Base-by-base conservation (phyloP, 257 asterid species). In the Nicotiana benthamiana region DNA sequence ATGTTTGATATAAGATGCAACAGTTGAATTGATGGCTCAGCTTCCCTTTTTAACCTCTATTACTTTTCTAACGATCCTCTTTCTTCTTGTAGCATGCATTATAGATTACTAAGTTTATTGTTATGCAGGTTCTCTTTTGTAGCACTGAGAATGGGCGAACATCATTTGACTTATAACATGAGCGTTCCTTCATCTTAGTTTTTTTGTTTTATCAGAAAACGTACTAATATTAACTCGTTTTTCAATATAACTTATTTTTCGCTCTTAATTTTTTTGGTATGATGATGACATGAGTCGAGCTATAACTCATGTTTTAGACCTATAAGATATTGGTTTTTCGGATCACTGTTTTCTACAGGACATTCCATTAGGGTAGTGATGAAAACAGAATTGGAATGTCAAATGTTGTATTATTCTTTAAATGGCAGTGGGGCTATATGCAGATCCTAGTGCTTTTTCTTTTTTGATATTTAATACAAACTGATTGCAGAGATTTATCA, bases 91-190 rank as follows among this genome's bases (percentile, higher is more conserved):
- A 36, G 2, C 2, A 40, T 68, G 54, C 6, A 0, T 36, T 67
- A 67, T 67, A 22, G 36, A 10, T n/a, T 67, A n/a, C 75, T 67
- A 53, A 36, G 6, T 67, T 66, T 18, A 67, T 67, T n/a, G 70
- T 36, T 59, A 63, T 85, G 86, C 97, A 94, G 98, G 97, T 96
- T 88, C 97, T 96, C 43, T 96, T 96, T 88, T 94, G 97, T 84
- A 90, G 98, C 92, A 88, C 94, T 1, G 99, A 94, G 83, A 86
- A 66, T 81, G 99, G 98, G 20, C 89, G 97, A 61, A 75, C 90
- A 20, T 94, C 99, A 77, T 96, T 96, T 48, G 20, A 60, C 66
- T 40, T 56, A 30, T 48, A 68, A 54, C 56, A 40, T 66, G 75
- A 34, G 53, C 28, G 0, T 67, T 1, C 53, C 30, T 34, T 66